Percentiles rank a stretch among this genome's conserved stretches.
phyloP scores from a whole-genome alignment of 495 filamentous ascomycete species.

The Hyaloscypha bicolor region DNA sequence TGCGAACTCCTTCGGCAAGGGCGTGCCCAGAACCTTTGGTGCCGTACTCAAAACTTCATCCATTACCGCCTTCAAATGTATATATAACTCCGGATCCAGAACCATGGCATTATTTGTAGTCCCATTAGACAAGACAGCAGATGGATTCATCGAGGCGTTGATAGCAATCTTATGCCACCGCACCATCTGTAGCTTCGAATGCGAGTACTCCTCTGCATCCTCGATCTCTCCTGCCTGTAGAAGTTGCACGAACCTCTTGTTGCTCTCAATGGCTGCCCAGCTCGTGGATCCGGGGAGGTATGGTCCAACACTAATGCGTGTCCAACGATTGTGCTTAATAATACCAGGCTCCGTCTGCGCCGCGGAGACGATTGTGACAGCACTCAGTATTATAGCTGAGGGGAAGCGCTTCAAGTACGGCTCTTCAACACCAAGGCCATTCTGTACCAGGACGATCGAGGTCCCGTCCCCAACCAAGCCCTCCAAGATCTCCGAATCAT shows the following conservation, averaged over 20 bases:
- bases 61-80: conserved; percentile 55
- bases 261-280: conserved; percentile 23
- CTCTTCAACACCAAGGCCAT: conserved; percentile 64
- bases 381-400: conserved; percentile 52
- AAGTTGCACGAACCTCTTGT: conserved; percentile 39
- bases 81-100: conserved; percentile 49
- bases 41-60: conserved; percentile 58
- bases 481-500: conserved; percentile 43
- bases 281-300: conserved; percentile 46
- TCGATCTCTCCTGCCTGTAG: conserved; percentile 50
- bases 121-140: conserved; percentile 58
- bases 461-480: conserved; percentile 52
- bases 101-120: conserved; percentile 57
- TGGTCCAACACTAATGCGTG: conserved; percentile 58
- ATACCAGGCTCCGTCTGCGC: conserved; percentile 44
- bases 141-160: conserved; percentile 66
- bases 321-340: conserved; percentile 63
- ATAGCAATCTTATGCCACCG: conserved; percentile 69
- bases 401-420: conserved; percentile 55
- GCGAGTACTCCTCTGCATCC: conserved; percentile 51
- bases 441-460: conserved; percentile 61
- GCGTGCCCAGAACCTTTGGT: conserved; percentile 51
- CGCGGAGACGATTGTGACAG: conserved; percentile 52
- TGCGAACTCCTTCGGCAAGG: conserved; percentile 46
- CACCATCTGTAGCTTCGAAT: conserved; percentile 56